Evolutionary conservation across 2,329 filamentous ascomycete species (phyloP).

Genomic region (Penicillium sp.): DNA sequence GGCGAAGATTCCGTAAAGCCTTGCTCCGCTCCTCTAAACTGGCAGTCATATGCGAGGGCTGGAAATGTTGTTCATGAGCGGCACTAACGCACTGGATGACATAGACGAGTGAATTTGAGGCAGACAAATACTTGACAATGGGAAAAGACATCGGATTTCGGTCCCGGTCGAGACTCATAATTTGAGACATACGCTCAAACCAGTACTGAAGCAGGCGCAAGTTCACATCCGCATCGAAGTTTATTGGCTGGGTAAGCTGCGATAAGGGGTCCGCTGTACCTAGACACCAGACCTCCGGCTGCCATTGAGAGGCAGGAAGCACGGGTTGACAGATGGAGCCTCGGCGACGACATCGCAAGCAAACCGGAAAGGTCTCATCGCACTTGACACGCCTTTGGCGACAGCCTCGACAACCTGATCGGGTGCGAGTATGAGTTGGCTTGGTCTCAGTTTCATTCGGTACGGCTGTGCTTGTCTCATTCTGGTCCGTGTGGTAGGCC

Average conservation of each 20-base stretch:
- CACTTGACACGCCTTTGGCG: not conserved
- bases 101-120: slow-evolving; percentile 13
- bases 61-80: slow-evolving; percentile 14
- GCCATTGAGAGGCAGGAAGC: not conserved
- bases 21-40: slow-evolving; percentile 16
- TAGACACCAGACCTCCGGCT: not conserved
- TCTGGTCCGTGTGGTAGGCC: not conserved
- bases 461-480: not conserved
- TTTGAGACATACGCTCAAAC: slow-evolving; percentile 15
- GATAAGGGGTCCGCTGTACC: too few relatives aligned
- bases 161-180: slow-evolving; percentile 10
- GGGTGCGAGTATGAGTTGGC: not conserved
- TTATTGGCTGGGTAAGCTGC: not conserved
- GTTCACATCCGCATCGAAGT: not conserved
- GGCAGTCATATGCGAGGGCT: not conserved
- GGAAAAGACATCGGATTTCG: slow-evolving; percentile 14
- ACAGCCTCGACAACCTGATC: not conserved
- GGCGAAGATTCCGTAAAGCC: slow-evolving; percentile 12
- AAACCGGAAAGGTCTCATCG: not conserved
- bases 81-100: slow-evolving; percentile 14
- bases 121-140: slow-evolving; percentile 6
- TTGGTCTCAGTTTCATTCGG: not conserved
- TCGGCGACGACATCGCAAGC: not conserved
- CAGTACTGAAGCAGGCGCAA: slow-evolving; percentile 13
- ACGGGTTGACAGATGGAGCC: not conserved